These are phyloP conservation scores for Lanmaoa pseudosensibilis DNA, from an alignment of 768 basidiomycete species.

Conservation along the genomic window DNA sequence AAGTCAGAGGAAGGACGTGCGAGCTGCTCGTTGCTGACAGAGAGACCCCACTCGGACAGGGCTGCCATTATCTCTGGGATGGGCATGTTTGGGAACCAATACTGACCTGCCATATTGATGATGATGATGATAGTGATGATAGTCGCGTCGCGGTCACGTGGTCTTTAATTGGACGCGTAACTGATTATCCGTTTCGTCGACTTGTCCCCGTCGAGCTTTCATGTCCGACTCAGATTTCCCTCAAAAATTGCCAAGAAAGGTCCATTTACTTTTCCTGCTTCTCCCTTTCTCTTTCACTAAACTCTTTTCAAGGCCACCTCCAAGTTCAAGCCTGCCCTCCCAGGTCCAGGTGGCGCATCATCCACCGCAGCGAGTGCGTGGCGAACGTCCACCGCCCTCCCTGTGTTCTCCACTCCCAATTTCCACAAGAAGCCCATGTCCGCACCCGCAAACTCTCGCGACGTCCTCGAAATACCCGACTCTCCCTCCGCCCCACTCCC, in stretches of 20 bases:
- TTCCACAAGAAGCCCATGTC: conserved; percentile 34
- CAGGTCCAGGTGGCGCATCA: not conserved
- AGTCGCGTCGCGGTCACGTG: conserved; percentile 33
- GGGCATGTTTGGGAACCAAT: conserved; percentile 68
- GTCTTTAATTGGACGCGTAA: conserved; percentile 8
- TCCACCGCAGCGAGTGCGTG: conserved; percentile 14
- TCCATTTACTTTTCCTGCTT: conserved; percentile 1
- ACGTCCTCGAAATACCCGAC: conserved; percentile 19
- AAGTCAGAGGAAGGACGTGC: conserved; percentile 67
- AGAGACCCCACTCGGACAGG: conserved; percentile 67
- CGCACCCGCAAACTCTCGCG: not conserved
- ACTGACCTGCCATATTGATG: conserved; percentile 34
- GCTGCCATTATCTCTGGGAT: conserved; percentile 62
- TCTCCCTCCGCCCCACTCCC: conserved; percentile 18
- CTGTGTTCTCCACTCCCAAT: conserved; percentile 48
- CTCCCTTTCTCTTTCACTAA: too few relatives aligned
- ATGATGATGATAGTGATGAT: not conserved
- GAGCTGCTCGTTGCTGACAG: conserved; percentile 67
- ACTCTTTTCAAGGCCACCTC: conserved; percentile 20
- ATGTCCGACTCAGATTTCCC: not conserved
- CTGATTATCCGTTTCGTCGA: conserved; percentile 13
- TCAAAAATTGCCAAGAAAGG: conserved; percentile 9
- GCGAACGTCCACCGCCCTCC: conserved; percentile 18
- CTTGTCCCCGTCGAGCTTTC: not conserved
- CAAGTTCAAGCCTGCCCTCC: conserved; percentile 48